Conservation (phyloP, 2,329 filamentous ascomycete genomes). For the Alternaria atra region DNA sequence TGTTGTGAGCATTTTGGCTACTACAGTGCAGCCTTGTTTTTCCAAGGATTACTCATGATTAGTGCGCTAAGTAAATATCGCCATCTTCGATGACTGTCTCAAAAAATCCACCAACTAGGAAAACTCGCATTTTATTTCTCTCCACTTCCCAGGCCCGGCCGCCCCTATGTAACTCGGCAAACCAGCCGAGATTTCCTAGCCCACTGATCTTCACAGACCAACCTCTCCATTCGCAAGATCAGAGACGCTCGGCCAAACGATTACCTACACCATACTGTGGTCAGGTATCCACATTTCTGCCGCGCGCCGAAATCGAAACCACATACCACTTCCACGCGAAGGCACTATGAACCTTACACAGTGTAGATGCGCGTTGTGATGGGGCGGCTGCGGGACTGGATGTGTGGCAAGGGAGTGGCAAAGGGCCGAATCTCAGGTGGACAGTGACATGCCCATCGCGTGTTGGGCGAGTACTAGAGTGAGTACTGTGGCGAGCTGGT, state of each 20-base stretch:
- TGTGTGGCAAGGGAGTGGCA: neutral
- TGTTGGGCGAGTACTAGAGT: neutral
- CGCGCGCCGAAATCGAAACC: conserved; percentile 4
- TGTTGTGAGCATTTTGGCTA: neutral
- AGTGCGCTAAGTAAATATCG: neutral
- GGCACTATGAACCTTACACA: neutral
- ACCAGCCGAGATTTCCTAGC: conserved; percentile 1
- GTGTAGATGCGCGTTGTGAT: neutral
- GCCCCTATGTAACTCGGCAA: neutral
- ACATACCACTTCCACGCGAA: conserved; percentile 7
- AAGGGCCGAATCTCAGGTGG: neutral
- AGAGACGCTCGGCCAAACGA: conserved; percentile 1
- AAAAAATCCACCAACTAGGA: neutral
- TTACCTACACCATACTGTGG: neutral
- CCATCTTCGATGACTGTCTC: neutral
- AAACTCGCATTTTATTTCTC: neutral
- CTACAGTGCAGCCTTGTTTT: neutral
- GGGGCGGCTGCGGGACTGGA: neutral
- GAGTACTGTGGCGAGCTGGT: neutral
- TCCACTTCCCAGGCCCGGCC: neutral
- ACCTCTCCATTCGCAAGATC: neutral
- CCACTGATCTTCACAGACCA: conserved; percentile 3
- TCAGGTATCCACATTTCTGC: conserved; percentile 4
- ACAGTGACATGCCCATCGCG: neutral
- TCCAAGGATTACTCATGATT: neutral